A percentile compares a stretch with the other conserved stretches of the same genome.
Evolutionary conservation across 108 stramenopile genomes (phyloP).

Genomic region (Asterionellopsis glacialis): DNA sequence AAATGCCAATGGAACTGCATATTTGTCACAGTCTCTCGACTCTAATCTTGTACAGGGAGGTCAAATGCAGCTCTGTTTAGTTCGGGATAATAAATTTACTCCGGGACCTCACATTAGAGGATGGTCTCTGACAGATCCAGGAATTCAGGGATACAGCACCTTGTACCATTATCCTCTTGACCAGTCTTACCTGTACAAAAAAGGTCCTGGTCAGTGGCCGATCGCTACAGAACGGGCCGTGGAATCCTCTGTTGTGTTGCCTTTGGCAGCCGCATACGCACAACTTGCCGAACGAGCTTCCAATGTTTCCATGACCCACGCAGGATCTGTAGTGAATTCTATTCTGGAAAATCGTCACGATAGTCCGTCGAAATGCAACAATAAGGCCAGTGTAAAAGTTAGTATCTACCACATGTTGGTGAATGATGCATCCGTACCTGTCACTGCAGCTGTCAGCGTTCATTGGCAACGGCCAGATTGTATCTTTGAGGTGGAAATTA

Average conservation of each 20-base stretch:
- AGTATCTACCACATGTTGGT: slow-evolving; percentile 13
- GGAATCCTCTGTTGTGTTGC: slow-evolving; percentile 71
- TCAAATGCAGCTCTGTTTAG: slow-evolving; percentile 23
- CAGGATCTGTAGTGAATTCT: slow-evolving; percentile 34
- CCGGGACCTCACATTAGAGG: slow-evolving; percentile 21
- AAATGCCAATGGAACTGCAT: background rate
- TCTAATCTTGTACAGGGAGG: slow-evolving; percentile 29
- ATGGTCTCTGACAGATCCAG: slow-evolving; percentile 78
- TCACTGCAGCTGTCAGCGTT: slow-evolving; percentile 6
- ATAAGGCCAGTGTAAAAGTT: slow-evolving; percentile 19
- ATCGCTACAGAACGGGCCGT: slow-evolving; percentile 70
- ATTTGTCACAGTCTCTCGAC: background rate
- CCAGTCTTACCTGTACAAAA: slow-evolving; percentile 43
- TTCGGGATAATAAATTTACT: slow-evolving; percentile 55
- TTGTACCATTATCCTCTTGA: slow-evolving; percentile 72
- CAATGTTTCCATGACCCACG: slow-evolving; percentile 45
- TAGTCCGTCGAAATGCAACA: slow-evolving; percentile 14
- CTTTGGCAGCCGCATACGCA: slow-evolving; percentile 61
- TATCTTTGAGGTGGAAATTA: slow-evolving; percentile 58
- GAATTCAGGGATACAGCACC: slow-evolving; percentile 17
- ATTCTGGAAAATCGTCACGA: slow-evolving; percentile 38
- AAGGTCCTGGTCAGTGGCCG: slow-evolving; percentile 31
- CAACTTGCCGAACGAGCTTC: slow-evolving; percentile 42
- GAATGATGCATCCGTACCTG: background rate
- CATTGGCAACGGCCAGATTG: slow-evolving; percentile 62